Evolutionary conservation across 176 grass and related monocot species (phyloP).

Genomic region (Oryza officinalis): DNA sequence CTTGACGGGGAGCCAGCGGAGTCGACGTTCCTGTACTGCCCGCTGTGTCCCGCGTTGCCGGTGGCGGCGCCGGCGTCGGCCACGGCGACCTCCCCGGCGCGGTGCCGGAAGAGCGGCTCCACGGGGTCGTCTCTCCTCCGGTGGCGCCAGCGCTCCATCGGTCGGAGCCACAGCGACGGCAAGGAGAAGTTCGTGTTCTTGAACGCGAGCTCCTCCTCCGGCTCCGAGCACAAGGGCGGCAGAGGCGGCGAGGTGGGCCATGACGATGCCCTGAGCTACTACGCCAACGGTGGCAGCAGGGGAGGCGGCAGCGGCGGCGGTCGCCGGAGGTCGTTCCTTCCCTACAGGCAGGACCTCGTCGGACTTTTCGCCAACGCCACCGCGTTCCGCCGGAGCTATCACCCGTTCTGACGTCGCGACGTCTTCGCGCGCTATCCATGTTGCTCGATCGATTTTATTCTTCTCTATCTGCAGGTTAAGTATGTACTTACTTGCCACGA

Average conservation of each 20-base stretch:
- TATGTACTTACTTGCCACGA: neutral
- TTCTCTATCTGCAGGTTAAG: neutral
- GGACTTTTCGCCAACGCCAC: slow-evolving; percentile 57
- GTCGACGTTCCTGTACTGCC: slow-evolving; percentile 39
- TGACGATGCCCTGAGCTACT: slow-evolving; percentile 34
- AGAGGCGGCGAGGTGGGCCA: neutral
- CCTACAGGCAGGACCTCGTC: slow-evolving; percentile 63
- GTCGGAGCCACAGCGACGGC: slow-evolving; percentile 87
- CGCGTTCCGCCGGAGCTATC: slow-evolving; percentile 48
- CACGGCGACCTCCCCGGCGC: slow-evolving; percentile 10
- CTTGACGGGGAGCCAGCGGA: slow-evolving; percentile 39
- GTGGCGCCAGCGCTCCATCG: slow-evolving; percentile 66
- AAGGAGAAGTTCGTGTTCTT: slow-evolving; percentile 97
- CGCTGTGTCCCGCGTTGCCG: slow-evolving; percentile 40
- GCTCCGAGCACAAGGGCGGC: neutral
- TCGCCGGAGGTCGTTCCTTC: slow-evolving; percentile 55
- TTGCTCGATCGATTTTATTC: neutral
- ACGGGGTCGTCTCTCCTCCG: slow-evolving; percentile 72
- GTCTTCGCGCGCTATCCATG: neutral
- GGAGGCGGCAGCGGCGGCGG: slow-evolving; percentile 12
- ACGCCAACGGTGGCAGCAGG: slow-evolving; percentile 4
- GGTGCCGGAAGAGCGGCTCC: slow-evolving; percentile 76
- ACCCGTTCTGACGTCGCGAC: slow-evolving; percentile 42
- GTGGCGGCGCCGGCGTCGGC: neutral
- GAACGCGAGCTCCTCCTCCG: slow-evolving; percentile 1